Base-by-base conservation (phyloP, 345 rosid species). In the Eucalyptus regnans region DNA sequence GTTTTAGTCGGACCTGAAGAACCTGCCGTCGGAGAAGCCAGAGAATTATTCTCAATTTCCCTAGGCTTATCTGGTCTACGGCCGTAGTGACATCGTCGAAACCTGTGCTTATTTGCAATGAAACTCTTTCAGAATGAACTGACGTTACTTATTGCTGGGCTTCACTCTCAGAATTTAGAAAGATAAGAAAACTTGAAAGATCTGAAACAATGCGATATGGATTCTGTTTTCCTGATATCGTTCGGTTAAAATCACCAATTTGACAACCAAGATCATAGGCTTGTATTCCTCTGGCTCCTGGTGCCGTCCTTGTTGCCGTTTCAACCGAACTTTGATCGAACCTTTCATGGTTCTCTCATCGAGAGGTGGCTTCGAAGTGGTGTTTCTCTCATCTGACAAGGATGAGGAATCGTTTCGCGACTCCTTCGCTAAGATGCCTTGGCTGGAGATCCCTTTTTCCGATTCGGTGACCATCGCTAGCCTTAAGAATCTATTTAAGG, bases 191-290 rank as follows among this genome's bases (percentile, higher is more conserved):
- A 62, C 4, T 62, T 62, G 68, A 62, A 62, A 62, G 33, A 62
- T 60, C 68, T 60, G 8, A 60, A 60, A 60, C 68, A 60, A 60
- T 27, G 68, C 7, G 33, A 62, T 12, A 6, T 12, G 68, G 31
- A 62, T 62, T 62, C 68, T 62, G 31, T 62, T 62, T 62, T 62
- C 68, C 33, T 3, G 68, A 62, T 62, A 62, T 29, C n/a, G 33
- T 62, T 60, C 7, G 33, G 68, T 62, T 62, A 62, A 12, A 62
- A 33, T 93, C 33, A 48, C 92, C 43, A 88, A 91, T 80, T 90
- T 92, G 7, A 49, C 76, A 13, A 51, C 92, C 22, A 86, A 91
- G 14, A 91, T 56, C 3, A 56, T 56, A 22, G 3, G 29, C 62
- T 56, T 1, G 62, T 56, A 56, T 56, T 56, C 12, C 62, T 56